These are phyloP conservation scores for Hygrocybe coccinea DNA, from an alignment of 768 basidiomycete species.

Conservation along the genomic window DNA sequence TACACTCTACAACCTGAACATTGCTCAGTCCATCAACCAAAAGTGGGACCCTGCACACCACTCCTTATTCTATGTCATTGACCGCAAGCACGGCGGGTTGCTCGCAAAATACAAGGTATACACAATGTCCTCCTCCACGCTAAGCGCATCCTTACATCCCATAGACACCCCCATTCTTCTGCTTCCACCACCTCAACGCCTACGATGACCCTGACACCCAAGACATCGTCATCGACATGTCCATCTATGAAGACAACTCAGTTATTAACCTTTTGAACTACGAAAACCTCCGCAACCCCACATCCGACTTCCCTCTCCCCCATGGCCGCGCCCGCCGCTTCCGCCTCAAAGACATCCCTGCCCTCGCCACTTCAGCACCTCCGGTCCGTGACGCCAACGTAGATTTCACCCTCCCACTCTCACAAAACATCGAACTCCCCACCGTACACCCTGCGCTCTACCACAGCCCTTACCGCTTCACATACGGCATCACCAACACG, in stretches of 20 bases:
- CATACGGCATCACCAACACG: conserved; percentile 25
- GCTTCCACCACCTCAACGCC: conserved; percentile 38
- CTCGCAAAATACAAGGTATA: conserved; percentile 31
- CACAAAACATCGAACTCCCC: conserved; percentile 28
- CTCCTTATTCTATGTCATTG: conserved; percentile 35
- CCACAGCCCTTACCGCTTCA: conserved; percentile 30
- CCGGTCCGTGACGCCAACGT: conserved; percentile 3
- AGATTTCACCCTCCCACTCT: conserved; percentile 11
- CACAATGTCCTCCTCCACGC: neutral
- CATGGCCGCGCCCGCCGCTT: conserved; percentile 23
- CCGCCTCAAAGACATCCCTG: conserved; percentile 23
- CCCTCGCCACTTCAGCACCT: neutral
- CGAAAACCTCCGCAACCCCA: conserved; percentile 21
- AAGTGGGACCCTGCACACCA: conserved; percentile 26
- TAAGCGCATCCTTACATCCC: neutral
- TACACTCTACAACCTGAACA: conserved; percentile 29
- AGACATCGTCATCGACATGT: conserved; percentile 32
- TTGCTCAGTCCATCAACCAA: conserved; percentile 28
- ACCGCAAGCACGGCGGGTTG: conserved; percentile 33
- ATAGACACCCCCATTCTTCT: conserved; percentile 33
- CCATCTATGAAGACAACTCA: conserved; percentile 30
- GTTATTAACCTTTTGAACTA: conserved; percentile 31
- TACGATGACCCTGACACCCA: conserved; percentile 30
- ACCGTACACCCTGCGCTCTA: conserved; percentile 29
- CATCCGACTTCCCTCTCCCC: neutral